Percentiles rank a stretch among this genome's conserved stretches.
Evolutionary conservation across 2,329 filamentous ascomycete species (phyloP).

Genomic region (Rutstroemia sp.): DNA sequence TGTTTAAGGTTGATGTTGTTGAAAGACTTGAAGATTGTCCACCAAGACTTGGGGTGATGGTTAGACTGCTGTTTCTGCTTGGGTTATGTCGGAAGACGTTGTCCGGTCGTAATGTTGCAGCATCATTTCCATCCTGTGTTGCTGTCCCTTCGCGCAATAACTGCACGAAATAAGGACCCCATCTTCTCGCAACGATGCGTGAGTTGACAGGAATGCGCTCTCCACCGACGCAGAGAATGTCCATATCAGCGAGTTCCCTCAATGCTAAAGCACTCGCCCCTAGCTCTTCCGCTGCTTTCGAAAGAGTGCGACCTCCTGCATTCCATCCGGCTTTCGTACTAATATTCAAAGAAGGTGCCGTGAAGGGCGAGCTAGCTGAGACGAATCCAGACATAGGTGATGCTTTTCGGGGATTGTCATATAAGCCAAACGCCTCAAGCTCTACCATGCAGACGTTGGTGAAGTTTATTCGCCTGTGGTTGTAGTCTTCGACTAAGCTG

Average conservation of each 20-base stretch:
- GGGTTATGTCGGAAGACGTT: conserved; percentile 45
- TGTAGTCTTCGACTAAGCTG: conserved; percentile 94
- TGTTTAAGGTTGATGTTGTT: conserved; percentile 39
- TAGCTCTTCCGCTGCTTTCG: conserved; percentile 73
- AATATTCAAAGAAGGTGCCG: conserved; percentile 37
- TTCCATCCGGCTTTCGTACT: conserved; percentile 52
- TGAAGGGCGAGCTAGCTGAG: conserved; percentile 70
- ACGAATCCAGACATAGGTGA: conserved; percentile 75
- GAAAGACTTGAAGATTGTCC: conserved; percentile 39
- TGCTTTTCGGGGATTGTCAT: conserved; percentile 82
- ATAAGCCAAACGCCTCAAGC: conserved; percentile 92
- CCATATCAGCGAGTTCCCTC: conserved; percentile 92
- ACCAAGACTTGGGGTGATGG: conserved; percentile 66
- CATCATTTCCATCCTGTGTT: conserved; percentile 65
- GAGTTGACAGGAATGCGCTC: conserved; percentile 94
- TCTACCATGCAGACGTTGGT: conserved; percentile 96
- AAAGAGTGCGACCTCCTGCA: conserved; percentile 69
- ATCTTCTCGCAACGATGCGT: conserved; percentile 74
- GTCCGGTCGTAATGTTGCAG: conserved; percentile 64
- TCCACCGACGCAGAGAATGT: conserved; percentile 83
- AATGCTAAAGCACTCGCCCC: conserved; percentile 72
- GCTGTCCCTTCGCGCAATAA: conserved; percentile 70
- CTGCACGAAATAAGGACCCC: conserved; percentile 95
- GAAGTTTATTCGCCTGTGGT: conserved; percentile 95
- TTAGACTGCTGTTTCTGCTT: conserved; percentile 72